phyloP scores from a whole-genome alignment of 352 stramenopile genomes.

The Hyaloperonospora brassicae region DNA sequence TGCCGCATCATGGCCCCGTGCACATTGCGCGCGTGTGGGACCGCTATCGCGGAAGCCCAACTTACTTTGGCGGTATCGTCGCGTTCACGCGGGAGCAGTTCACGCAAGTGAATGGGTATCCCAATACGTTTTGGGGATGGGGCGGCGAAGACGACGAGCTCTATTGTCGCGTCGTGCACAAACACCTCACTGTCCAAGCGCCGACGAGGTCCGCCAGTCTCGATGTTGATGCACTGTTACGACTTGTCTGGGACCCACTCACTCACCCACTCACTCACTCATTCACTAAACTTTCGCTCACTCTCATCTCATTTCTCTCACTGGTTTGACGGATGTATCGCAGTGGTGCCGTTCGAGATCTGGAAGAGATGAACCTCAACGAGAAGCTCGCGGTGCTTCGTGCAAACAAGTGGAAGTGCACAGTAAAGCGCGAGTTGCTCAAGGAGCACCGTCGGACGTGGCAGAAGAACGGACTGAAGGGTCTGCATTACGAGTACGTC shows the following conservation, averaged over 20 bases:
- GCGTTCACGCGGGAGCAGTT: slow-evolving; percentile 86
- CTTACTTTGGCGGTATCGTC: slow-evolving; percentile 92
- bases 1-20: slow-evolving; percentile 62
- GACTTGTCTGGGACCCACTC: neutral
- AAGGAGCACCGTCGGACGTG: slow-evolving; percentile 49
- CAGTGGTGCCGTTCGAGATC: slow-evolving; percentile 41
- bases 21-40: slow-evolving; percentile 94
- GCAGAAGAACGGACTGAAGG: slow-evolving; percentile 46
- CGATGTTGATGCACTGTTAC: neutral
- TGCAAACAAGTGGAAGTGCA: slow-evolving; percentile 45
- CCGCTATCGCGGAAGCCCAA: slow-evolving; percentile 90
- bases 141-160: slow-evolving; percentile 51
- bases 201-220: slow-evolving; percentile 21
- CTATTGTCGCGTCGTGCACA: slow-evolving; percentile 43
- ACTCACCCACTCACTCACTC: too few species aligned
- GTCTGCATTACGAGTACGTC: slow-evolving; percentile 36
- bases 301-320: neutral
- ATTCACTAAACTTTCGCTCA: neutral
- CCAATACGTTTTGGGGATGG: slow-evolving; percentile 92
- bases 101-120: slow-evolving; percentile 92
- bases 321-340: neutral
- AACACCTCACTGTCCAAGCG: slow-evolving; percentile 36
- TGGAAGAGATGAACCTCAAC: slow-evolving; percentile 36
- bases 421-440: slow-evolving; percentile 42
- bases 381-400: slow-evolving; percentile 36